phyloP scores from a whole-genome alignment of 305 asterid genomes.

The Fraxinus dipetala region DNA sequence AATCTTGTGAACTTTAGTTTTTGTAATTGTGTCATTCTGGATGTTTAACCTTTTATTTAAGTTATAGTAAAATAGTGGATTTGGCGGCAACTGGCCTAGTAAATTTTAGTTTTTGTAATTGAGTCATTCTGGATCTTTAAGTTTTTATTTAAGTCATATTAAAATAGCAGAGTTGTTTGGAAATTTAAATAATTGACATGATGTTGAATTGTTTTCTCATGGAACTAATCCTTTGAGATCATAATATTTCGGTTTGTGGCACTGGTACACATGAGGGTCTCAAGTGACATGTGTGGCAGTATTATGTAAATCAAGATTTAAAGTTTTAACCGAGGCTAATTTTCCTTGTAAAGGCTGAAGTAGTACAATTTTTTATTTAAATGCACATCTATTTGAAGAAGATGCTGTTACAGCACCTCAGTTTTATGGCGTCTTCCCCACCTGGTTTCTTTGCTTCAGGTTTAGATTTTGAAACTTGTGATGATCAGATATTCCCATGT shows the following conservation, averaged over 20 bases:
- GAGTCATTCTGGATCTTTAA: not conserved
- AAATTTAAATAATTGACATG: not conserved
- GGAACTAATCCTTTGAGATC: not conserved
- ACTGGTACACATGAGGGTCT: not conserved
- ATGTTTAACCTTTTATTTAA: not conserved
- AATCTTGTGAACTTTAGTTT: not conserved
- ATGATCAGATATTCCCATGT: not conserved
- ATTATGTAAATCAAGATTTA: not conserved
- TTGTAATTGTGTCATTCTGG: not conserved
- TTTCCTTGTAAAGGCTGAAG: conserved; percentile 4
- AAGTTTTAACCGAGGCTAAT: not conserved
- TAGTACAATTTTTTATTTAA: not conserved
- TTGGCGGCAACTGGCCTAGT: not conserved
- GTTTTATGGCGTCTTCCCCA: conserved; percentile 8
- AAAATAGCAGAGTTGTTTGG: not conserved
- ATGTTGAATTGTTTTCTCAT: not conserved
- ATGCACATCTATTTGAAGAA: not conserved
- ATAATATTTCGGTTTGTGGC: not conserved
- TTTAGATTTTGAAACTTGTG: not conserved
- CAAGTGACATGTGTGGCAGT: not conserved
- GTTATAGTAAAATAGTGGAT: not conserved
- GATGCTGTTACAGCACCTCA: not conserved
- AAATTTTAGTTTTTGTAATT: not conserved
- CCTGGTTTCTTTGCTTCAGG: not conserved
- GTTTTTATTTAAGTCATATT: not conserved